Evolutionary conservation across 495 filamentous ascomycete genomes (phyloP).

Genomic region (Peziza echinospora): DNA sequence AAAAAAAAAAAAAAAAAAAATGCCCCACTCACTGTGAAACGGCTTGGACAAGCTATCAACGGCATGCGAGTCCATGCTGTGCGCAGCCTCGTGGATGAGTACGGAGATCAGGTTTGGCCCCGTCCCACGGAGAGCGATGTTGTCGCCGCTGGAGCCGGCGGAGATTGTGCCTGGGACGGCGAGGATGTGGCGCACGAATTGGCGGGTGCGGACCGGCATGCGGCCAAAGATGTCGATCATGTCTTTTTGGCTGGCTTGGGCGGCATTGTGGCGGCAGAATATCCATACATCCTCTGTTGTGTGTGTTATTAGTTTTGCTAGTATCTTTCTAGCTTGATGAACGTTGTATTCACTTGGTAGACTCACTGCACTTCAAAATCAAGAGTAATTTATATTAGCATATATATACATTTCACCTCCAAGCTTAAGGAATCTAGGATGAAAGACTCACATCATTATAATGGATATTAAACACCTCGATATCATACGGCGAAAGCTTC

Average conservation of each 20-base stretch:
- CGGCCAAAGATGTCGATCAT: not conserved
- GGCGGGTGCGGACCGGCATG: not conserved
- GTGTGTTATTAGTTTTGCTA: too few relatives aligned
- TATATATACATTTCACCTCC: too few relatives aligned
- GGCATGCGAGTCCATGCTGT: not conserved
- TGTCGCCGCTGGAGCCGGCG: not conserved
- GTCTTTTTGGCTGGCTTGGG: not conserved
- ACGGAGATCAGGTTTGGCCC: not conserved
- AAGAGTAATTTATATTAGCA: too few relatives aligned
- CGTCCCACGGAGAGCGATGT: not conserved
- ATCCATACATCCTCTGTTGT: constrained; percentile 4
- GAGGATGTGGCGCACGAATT: not conserved
- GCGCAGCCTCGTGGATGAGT: not conserved
- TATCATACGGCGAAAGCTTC: not conserved
- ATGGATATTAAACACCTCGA: not conserved
- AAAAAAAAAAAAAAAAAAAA: too few relatives aligned
- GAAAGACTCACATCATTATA: constrained; percentile 3
- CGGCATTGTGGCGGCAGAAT: constrained; percentile 8
- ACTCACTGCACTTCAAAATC: too few relatives aligned
- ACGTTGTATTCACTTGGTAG: too few relatives aligned
- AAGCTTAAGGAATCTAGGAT: not conserved
- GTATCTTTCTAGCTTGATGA: too few relatives aligned
- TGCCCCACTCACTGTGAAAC: too few relatives aligned
- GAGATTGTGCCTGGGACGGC: not conserved
- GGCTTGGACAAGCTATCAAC: not conserved